Evolutionary conservation across 768 basidiomycete genomes (phyloP).

Genomic region (Floccularia luteovirens): DNA sequence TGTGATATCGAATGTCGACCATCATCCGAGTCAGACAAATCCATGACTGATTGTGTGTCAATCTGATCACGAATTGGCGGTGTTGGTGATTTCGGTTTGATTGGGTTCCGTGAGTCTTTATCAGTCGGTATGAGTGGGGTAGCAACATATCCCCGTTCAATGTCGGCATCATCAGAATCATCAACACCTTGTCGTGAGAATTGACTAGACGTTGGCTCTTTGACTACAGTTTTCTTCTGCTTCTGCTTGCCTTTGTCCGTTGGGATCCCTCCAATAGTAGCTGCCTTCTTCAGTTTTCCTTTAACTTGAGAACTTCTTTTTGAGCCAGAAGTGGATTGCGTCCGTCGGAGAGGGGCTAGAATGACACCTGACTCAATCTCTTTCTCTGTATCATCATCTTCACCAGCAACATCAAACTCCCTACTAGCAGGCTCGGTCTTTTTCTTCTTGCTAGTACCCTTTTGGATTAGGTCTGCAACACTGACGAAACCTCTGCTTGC

Average conservation of each 20-base stretch:
- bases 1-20: background rate
- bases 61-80: too few species aligned
- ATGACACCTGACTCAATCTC: constrained; percentile 55
- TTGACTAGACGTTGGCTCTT: constrained; percentile 26
- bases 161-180: constrained; percentile 49
- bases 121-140: background rate
- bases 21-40: constrained; percentile 2
- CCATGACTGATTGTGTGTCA: background rate
- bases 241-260: constrained; percentile 2
- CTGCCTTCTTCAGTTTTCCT: constrained; percentile 32
- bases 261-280: constrained; percentile 18
- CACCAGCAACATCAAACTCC: constrained; percentile 44
- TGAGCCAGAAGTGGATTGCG: constrained; percentile 33
- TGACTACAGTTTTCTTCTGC: constrained; percentile 6
- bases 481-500: constrained; percentile 67
- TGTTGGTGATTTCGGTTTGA: background rate
- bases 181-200: constrained; percentile 38
- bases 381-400: constrained; percentile 63
- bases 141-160: constrained; percentile 33
- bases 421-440: constrained; percentile 26
- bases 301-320: constrained; percentile 22
- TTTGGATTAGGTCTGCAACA: constrained; percentile 55
- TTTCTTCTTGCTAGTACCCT: constrained; percentile 33
- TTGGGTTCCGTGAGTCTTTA: background rate
- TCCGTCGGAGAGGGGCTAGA: constrained; percentile 35